phyloP scores from a whole-genome alignment of 176 grass and related monocot species.

The Phyllostachys edulis region DNA sequence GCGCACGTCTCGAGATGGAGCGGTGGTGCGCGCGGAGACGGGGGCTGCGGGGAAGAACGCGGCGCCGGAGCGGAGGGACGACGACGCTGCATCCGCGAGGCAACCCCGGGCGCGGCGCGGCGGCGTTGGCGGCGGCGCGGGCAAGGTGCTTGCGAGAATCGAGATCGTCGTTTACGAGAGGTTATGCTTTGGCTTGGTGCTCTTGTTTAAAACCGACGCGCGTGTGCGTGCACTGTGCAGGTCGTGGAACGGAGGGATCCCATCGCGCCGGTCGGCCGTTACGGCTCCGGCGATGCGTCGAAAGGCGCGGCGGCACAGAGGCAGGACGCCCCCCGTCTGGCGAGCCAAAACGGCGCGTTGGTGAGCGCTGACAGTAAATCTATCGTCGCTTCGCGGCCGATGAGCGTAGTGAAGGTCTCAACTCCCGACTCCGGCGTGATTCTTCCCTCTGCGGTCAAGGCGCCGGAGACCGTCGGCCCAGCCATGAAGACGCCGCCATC shows the following conservation, averaged over 20 bases:
- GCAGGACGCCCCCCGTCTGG: neutral
- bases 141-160: conserved; percentile 21
- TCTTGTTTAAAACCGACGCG: neutral
- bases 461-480: neutral
- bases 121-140: neutral
- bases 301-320: neutral
- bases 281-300: conserved; percentile 9
- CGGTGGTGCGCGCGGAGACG: conserved; percentile 10
- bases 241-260: conserved; percentile 30
- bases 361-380: neutral
- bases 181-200: neutral
- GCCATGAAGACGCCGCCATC: neutral
- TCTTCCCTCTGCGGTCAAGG: neutral
- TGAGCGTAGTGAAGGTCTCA: neutral
- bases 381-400: neutral
- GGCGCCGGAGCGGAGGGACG: neutral
- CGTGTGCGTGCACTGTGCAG: neutral
- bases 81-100: neutral
- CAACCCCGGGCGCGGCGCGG: conserved; percentile 9
- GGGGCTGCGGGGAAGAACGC: neutral
- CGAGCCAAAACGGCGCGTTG: neutral
- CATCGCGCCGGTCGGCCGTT: conserved; percentile 30
- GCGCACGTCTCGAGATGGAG: neutral
- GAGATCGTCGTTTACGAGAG: neutral
- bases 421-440: neutral